phyloP scores from a whole-genome alignment of 805 yeast genomes.

The Yarrowia sp. region DNA sequence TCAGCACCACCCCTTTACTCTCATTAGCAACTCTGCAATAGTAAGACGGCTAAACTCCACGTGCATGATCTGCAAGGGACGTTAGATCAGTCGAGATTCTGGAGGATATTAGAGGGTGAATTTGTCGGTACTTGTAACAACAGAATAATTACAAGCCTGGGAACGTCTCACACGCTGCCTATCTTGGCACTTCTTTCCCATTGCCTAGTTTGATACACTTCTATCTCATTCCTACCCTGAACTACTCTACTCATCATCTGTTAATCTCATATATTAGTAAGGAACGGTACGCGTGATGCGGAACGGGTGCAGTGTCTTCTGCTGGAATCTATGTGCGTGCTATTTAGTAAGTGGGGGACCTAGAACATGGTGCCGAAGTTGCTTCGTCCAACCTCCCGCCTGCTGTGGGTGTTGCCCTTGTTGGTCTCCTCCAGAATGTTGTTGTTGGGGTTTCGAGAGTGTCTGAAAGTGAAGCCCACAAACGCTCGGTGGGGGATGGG shows the following conservation, averaged over 20 bases:
- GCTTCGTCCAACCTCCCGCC: constrained; percentile 25
- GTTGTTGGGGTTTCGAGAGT: constrained; percentile 54
- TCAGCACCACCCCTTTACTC: background rate
- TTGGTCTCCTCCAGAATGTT: constrained; percentile 35
- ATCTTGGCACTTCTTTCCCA: too few relatives aligned
- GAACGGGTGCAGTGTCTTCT: background rate
- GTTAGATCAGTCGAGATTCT: background rate
- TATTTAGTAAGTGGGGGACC: constrained; percentile 7
- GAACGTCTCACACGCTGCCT: too few relatives aligned
- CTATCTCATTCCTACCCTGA: too few relatives aligned
- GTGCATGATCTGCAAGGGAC: constrained; percentile 29
- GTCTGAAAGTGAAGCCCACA: constrained; percentile 96
- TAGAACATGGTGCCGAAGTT: constrained; percentile 39
- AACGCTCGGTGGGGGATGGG: constrained; percentile 69
- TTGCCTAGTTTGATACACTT: too few relatives aligned
- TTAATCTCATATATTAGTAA: constrained; percentile 13
- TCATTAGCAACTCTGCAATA: background rate
- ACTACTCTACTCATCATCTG: background rate
- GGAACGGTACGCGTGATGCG: constrained; percentile 14
- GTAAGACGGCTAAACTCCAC: constrained; percentile 4
- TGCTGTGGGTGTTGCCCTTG: constrained; percentile 26
- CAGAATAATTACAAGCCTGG: too few relatives aligned
- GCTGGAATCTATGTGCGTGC: constrained; percentile 15
- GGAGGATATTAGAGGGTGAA: background rate
- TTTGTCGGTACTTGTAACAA: too few relatives aligned